A percentile compares a stretch with the other conserved stretches of the same genome.
These are phyloP conservation scores for Arabidopsis suecica DNA, from an alignment of 345 rosid species.

Conservation along the genomic window DNA sequence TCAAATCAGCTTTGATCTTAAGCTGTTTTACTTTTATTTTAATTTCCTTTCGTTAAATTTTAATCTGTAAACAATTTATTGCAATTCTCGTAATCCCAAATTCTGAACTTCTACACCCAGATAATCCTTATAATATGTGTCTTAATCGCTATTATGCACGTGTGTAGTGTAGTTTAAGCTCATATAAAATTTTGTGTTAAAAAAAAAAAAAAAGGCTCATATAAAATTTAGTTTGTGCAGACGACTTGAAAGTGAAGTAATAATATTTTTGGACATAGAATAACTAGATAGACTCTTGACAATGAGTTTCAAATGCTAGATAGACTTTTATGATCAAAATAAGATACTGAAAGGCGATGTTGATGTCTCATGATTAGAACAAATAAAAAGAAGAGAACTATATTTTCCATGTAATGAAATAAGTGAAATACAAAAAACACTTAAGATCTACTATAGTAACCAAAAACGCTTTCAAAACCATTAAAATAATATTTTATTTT, in stretches of 20 bases:
- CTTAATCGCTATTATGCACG: not conserved
- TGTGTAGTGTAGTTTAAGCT: conserved; percentile 6
- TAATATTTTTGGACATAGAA: not conserved
- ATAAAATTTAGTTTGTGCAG: conserved; percentile 3
- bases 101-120: not conserved
- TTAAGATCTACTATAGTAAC: not conserved
- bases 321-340: conserved; percentile 31
- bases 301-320: conserved; percentile 28
- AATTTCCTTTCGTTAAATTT: not conserved
- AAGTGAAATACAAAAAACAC: not conserved
- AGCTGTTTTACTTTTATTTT: conserved; percentile 33
- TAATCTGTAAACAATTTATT: not conserved
- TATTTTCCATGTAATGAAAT: not conserved
- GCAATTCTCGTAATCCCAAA: conserved; percentile 1
- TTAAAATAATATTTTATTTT: not conserved
- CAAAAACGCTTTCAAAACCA: not conserved
- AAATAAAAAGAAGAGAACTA: conserved; percentile 1
- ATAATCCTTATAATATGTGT: not conserved
- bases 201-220: not conserved
- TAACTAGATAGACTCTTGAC: conserved; percentile 23
- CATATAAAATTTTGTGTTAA: not conserved
- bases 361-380: conserved; percentile 24
- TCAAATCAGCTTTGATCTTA: conserved; percentile 48
- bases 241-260: not conserved
- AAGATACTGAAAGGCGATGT: conserved; percentile 30